A percentile compares a stretch with the other conserved stretches of the same genome.
These are phyloP conservation scores for Komagataella pseudopastoris DNA, from an alignment of 805 yeast species.

Conservation along the genomic window DNA sequence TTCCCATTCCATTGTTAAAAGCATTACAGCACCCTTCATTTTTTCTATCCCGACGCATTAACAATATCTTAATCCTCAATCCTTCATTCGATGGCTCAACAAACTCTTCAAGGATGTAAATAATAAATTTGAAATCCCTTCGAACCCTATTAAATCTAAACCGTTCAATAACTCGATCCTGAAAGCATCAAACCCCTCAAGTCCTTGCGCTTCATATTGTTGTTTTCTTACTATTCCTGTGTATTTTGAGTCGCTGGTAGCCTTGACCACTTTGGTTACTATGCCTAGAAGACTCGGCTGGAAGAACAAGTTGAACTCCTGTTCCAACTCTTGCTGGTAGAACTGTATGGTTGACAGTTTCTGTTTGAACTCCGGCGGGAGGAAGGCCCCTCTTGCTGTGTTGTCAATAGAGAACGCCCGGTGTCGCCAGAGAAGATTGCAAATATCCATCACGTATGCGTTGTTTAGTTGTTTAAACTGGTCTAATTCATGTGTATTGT, in stretches of 20 bases:
- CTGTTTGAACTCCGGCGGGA: conserved; percentile 18
- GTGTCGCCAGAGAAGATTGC: conserved; percentile 45
- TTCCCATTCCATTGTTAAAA: background rate
- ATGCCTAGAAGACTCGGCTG: conserved; percentile 23
- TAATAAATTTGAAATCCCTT: conserved; percentile 34
- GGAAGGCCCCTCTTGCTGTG: conserved; percentile 24
- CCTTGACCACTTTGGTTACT: background rate
- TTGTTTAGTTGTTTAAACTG: conserved; percentile 24
- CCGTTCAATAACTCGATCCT: conserved; percentile 28
- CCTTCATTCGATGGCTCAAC: conserved; percentile 7
- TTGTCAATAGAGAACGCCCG: conserved; percentile 27
- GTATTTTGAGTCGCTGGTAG: conserved; percentile 8
- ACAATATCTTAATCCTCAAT: background rate
- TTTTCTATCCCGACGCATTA: conserved; percentile 6
- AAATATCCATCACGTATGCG: conserved; percentile 37
- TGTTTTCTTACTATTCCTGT: conserved; percentile 6
- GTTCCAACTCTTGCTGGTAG: conserved; percentile 9
- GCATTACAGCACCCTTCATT: background rate
- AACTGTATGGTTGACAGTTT: conserved; percentile 15
- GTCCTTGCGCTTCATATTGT: conserved; percentile 20
- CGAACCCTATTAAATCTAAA: conserved; percentile 27
- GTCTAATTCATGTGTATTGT: conserved; percentile 6
- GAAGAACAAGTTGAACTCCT: conserved; percentile 26
- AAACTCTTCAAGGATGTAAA: conserved; percentile 42
- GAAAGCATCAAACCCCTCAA: conserved; percentile 25